Evolutionary conservation across 495 filamentous ascomycete species (phyloP).

Genomic region (Podospora tetraspora): DNA sequence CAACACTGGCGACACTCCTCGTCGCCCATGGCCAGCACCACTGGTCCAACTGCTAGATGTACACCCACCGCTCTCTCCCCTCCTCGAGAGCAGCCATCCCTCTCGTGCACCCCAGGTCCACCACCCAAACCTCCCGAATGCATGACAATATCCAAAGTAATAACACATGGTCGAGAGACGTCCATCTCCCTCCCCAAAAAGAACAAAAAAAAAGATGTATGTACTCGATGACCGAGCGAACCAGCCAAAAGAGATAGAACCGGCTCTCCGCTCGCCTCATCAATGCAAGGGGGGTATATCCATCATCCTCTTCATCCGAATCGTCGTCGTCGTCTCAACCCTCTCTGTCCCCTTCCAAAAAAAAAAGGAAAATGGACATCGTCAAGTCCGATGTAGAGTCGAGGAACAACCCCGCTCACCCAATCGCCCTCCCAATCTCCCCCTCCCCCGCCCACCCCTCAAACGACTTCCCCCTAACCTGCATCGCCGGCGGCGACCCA

Average conservation of each 20-base stretch:
- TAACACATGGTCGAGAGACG: neutral
- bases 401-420: slow-evolving; percentile 21
- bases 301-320: neutral
- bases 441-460: slow-evolving; percentile 30
- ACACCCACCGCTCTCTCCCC: neutral
- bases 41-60: neutral
- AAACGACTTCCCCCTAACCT: slow-evolving; percentile 31
- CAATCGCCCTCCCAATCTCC: slow-evolving; percentile 43
- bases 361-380: neutral
- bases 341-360: neutral
- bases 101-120: neutral
- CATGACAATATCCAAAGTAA: neutral
- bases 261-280: neutral
- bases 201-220: neutral
- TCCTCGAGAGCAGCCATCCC: neutral
- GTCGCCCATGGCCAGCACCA: neutral
- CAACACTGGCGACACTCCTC: neutral
- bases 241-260: neutral
- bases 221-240: neutral
- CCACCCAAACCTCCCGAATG: neutral
- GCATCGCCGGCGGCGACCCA: neutral
- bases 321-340: neutral
- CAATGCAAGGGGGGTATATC: neutral
- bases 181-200: neutral
- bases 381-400: neutral